Base-by-base conservation (phyloP, 495 filamentous ascomycete genomes). In the Aspergillus leporis region DNA sequence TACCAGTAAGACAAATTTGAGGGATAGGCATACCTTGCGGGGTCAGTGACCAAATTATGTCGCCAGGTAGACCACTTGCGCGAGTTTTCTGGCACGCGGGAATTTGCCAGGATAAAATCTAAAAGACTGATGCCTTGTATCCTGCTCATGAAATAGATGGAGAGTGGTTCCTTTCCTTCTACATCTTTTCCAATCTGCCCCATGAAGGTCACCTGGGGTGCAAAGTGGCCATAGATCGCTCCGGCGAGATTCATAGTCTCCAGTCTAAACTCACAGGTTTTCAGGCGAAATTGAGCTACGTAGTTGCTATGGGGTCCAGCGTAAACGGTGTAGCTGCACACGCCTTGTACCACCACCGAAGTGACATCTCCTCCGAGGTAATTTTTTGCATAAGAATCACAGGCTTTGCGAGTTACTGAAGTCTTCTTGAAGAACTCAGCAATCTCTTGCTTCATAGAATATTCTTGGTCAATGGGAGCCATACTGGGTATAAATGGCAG, bases 301-400 rank as follows among this genome's bases (percentile, higher is more conserved):
- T 65, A 75, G 61, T 75, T 74, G 47, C 55, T 53, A 21, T 70
- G 61, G 21, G 61, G 66, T 38, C 77, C 74, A 22, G 73, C 72
- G 47, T 76, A 78, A 47, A 78, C 71, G 3, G 74, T 68, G 62
- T 80, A 80, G 59, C 72, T 74, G 64, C 75, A 77, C 18, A 59
- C 61, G 16, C 77, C 75, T 59, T 80, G 75, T 21, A 78, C 61
- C 16, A 54, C 57, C 21, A 78, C 68, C 18, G 75, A 70, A 56
- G 67, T 62, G 30, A 75, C 62, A 47, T 63, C 53, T 16, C 67
- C 73, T 16, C 74, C 71, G 48, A 62, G 53, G 53, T 72, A 67
- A 22, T 75, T 65, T 23, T 53, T 68, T 36, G 72, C 74, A 60
- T 18, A 60, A 6, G 49, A 53, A 55, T 77, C 66, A 56, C 72